Base-by-base conservation (phyloP, 352 stramenopile genomes). In the Phytophthora melonis region DNA sequence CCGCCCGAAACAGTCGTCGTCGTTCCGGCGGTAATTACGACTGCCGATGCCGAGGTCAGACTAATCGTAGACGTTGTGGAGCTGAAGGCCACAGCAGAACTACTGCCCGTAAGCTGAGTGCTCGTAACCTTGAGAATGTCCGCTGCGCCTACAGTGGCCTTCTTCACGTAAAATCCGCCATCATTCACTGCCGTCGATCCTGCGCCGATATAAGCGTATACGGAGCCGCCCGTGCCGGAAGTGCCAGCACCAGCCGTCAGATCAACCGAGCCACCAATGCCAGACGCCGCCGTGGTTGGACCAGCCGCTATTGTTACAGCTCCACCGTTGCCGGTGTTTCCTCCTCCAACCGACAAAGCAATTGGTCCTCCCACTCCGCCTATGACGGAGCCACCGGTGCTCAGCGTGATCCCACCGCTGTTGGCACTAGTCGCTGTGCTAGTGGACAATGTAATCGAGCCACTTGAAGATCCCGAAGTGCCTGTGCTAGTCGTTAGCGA, bases 1-100 rank as follows among this genome's bases (percentile, higher is more conserved):
- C 80, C 83, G 14, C 81, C 82, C 10, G 76, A 66, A 65, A 92
- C 60, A 34, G 78, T 78, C 11, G 83, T 91, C 16, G 67, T 78
- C 25, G 71, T 66, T 14, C 74, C 78, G 3, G 41, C 41, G 16
- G 82, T 77, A 14, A 93, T 88, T 32, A 74, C 68, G 14, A 93
- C 77, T 30, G 66, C 56, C 3, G 79, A 82, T 19, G 68, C 60
- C 5, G 83, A 73, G 16, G 47, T 76, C 18, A 93, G 69, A 45
- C 68, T 54, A 52, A 93, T 74, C 1, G 79, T 83, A 21, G 86
- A 86, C 8, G 60, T 68, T 10, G 77, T 89, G 25, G 83, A 78
- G n/a, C 56, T 76, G 30, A 90, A 67, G 63, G 74, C 68, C 8
- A 93, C 68, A 8, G 77, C 69, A 10, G 66, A 70, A 52, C 72